A percentile compares a stretch with the other conserved stretches of the same genome.
phyloP scores from a whole-genome alignment of 2,329 filamentous ascomycete genomes.

The Neofusicoccum laricinum region DNA sequence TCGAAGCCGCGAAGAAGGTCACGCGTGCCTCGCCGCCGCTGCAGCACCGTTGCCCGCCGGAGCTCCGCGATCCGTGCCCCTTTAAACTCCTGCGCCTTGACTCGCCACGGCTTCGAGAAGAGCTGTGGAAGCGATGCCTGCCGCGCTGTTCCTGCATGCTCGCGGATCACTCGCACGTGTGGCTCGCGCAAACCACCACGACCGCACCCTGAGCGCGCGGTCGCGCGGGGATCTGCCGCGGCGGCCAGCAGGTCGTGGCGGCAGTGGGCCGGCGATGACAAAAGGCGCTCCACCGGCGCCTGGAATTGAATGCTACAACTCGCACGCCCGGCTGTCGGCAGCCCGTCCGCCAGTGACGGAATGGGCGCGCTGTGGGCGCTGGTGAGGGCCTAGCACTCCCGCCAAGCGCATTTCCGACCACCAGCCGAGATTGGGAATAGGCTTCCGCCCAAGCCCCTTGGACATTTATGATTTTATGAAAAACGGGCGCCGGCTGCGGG shows the following conservation, averaged over 20 bases:
- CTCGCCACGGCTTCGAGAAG: constrained; percentile 1
- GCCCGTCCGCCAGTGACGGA: constrained; percentile 2
- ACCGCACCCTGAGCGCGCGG: neutral
- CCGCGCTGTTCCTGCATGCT: constrained; percentile 14
- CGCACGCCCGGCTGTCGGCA: constrained; percentile 10
- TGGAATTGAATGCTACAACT: constrained; percentile 1
- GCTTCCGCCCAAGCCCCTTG: neutral
- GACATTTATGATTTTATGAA: neutral
- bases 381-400: constrained; percentile 3
- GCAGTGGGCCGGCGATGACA: constrained; percentile 8
- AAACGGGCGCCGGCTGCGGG: constrained; percentile 1
- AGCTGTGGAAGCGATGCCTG: constrained; percentile 2
- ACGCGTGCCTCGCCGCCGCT: constrained; percentile 19
- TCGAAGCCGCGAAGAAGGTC: constrained; percentile 19
- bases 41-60: constrained; percentile 13
- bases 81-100: constrained; percentile 13
- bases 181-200: neutral
- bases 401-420: constrained; percentile 12
- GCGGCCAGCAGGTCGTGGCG: neutral
- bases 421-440: constrained; percentile 10
- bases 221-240: neutral
- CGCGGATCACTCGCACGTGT: constrained; percentile 7
- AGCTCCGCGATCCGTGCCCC: constrained; percentile 5
- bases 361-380: neutral
- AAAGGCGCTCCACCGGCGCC: constrained; percentile 7